Percentiles rank a stretch among this genome's conserved stretches.
phyloP scores from a whole-genome alignment of 2,329 filamentous ascomycete genomes.

The Sporothrix brunneoviolacea region DNA sequence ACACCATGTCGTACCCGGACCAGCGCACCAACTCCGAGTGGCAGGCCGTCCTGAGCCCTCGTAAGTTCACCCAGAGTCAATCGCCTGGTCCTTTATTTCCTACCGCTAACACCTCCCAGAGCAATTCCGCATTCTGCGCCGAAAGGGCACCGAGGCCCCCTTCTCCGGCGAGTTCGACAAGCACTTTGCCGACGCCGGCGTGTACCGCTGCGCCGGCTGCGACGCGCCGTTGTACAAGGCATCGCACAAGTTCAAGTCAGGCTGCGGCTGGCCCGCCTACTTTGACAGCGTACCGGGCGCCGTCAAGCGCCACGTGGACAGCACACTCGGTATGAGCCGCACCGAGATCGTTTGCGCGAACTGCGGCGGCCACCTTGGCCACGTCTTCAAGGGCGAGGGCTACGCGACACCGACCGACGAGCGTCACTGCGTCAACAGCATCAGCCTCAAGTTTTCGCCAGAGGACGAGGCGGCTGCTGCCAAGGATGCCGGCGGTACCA shows the following conservation, averaged over 20 bases:
- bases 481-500: conserved; percentile 4
- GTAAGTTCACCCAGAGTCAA: conserved; percentile 25
- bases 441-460: conserved; percentile 75
- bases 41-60: conserved; percentile 69
- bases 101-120: conserved; percentile 46
- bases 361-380: conserved; percentile 85
- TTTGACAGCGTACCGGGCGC: conserved; percentile 92
- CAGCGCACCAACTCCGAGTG: conserved; percentile 78
- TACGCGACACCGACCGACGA: conserved; percentile 84
- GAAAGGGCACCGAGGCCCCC: conserved; percentile 84
- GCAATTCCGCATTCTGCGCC: conserved; percentile 87
- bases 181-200: conserved; percentile 67
- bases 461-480: conserved; percentile 39
- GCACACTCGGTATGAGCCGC: conserved; percentile 69
- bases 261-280: conserved; percentile 97
- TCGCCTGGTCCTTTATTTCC: background rate
- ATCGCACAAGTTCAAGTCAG: conserved; percentile 89
- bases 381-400: conserved; percentile 88
- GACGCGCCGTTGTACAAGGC: conserved; percentile 85
- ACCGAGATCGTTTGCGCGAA: conserved; percentile 94
- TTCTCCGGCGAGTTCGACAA: conserved; percentile 81
- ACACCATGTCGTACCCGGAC: conserved; percentile 65
- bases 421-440: conserved; percentile 92
- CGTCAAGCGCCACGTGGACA: conserved; percentile 74
- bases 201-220: conserved; percentile 86